phyloP scores from a whole-genome alignment of 768 basidiomycete species.

The Termitomyces bulborhizus region DNA sequence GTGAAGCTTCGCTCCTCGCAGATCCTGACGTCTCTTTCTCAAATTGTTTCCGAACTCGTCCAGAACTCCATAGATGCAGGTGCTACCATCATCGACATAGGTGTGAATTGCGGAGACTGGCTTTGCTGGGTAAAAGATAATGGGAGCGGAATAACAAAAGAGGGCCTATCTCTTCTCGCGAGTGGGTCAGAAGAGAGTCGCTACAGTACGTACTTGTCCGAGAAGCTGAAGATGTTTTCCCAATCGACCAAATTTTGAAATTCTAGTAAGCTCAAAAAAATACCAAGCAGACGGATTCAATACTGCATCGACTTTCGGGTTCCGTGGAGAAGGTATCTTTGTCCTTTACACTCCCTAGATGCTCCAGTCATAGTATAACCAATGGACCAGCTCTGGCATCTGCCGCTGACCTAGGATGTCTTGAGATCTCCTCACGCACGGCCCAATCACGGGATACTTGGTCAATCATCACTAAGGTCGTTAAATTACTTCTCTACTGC shows the following conservation, averaged over 20 bases:
- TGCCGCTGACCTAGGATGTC: conserved; percentile 66
- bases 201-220: conserved; percentile 50
- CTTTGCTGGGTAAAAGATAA: conserved; percentile 82
- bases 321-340: conserved; percentile 81
- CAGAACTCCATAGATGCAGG: conserved; percentile 89
- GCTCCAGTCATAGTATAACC: not conserved
- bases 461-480: conserved; percentile 76
- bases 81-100: conserved; percentile 62
- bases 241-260: not conserved
- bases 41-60: conserved; percentile 77
- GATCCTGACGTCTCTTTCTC: conserved; percentile 75
- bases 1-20: conserved; percentile 75
- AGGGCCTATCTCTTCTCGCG: conserved; percentile 50
- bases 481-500: not conserved
- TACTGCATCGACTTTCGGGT: conserved; percentile 69
- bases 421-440: conserved; percentile 83
- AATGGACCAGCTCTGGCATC: conserved; percentile 67
- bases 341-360: not conserved
- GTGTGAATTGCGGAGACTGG: conserved; percentile 74
- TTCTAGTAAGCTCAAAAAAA: conserved; percentile 67
- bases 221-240: not conserved
- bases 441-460: conserved; percentile 54
- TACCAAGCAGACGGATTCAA: conserved; percentile 46
- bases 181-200: conserved; percentile 46
- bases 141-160: conserved; percentile 67